phyloP scores from a whole-genome alignment of 1,139 yeast species.

The Scheffersomyces illinoinensis region DNA sequence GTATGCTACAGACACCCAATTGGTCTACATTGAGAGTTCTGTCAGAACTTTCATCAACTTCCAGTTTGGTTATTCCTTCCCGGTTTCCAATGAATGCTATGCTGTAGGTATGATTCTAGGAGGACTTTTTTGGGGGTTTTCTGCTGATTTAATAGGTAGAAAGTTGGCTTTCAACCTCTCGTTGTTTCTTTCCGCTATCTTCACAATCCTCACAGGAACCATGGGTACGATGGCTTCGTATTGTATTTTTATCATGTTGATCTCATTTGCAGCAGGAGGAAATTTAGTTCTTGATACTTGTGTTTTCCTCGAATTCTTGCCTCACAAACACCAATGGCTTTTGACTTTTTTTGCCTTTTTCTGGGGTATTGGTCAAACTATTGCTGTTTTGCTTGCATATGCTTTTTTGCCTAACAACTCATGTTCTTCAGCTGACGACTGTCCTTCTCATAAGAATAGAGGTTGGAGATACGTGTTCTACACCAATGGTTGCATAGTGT shows the following conservation, averaged over 20 bases:
- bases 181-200: slow-evolving; percentile 22
- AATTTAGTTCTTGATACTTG: slow-evolving; percentile 33
- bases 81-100: slow-evolving; percentile 26
- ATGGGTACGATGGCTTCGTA: slow-evolving; percentile 31
- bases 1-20: slow-evolving; percentile 62
- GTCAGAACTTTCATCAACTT: slow-evolving; percentile 42
- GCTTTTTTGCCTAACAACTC: slow-evolving; percentile 32
- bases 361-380: slow-evolving; percentile 39
- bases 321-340: slow-evolving; percentile 29
- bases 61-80: slow-evolving; percentile 39
- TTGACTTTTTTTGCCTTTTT: slow-evolving; percentile 40
- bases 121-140: slow-evolving; percentile 36
- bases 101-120: slow-evolving; percentile 55
- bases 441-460: slow-evolving; percentile 30
- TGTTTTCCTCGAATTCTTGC: slow-evolving; percentile 29
- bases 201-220: slow-evolving; percentile 28
- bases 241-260: slow-evolving; percentile 24
- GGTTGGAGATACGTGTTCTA: slow-evolving; percentile 43
- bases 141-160: slow-evolving; percentile 27
- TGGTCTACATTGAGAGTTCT: slow-evolving; percentile 42
- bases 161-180: slow-evolving; percentile 37
- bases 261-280: slow-evolving; percentile 30
- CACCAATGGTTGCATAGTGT: slow-evolving; percentile 31
- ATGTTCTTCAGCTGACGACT: slow-evolving; percentile 26
- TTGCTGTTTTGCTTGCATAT: slow-evolving; percentile 32